A percentile compares a stretch with the other conserved stretches of the same genome.
These are phyloP conservation scores for Penicillium sp. DNA, from an alignment of 2,329 filamentous ascomycete genomes.

Conservation along the genomic window DNA sequence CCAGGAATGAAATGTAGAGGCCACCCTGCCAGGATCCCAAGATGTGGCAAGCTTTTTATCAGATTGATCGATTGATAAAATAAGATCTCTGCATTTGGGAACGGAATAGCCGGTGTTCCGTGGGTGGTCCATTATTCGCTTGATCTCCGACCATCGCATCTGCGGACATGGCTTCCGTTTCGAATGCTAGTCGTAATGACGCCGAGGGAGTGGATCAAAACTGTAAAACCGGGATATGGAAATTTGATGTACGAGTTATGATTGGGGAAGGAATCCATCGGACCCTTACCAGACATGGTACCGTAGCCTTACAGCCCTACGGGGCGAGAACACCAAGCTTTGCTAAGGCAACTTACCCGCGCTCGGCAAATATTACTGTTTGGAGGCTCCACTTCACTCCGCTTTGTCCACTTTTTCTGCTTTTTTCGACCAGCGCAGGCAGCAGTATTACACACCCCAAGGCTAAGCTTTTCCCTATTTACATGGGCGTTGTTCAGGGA, in stretches of 20 bases:
- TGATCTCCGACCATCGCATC: not conserved
- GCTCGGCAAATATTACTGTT: not conserved
- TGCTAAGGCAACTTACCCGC: not conserved
- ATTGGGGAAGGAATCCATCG: not conserved
- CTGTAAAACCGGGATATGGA: not conserved
- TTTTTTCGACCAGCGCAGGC: not conserved
- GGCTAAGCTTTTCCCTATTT: not conserved
- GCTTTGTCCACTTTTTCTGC: not conserved
- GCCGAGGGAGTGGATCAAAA: not conserved
- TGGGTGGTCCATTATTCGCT: not conserved
- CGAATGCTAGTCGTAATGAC: not conserved
- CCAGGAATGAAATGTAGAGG: not conserved
- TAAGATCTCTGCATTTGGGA: slow-evolving; percentile 1
- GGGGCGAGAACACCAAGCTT: slow-evolving; percentile 1
- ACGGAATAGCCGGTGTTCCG: not conserved
- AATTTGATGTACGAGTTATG: not conserved
- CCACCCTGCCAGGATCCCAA: not conserved
- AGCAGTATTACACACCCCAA: not conserved
- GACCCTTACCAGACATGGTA: not conserved
- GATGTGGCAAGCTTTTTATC: not conserved
- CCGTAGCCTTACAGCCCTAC: not conserved
- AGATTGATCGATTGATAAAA: slow-evolving; percentile 8
- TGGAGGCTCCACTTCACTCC: not conserved
- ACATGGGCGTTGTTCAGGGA: not conserved
- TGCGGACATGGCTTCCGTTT: not conserved